Base-by-base conservation (phyloP, 805 yeast species). In the Dipodascus albidus region DNA sequence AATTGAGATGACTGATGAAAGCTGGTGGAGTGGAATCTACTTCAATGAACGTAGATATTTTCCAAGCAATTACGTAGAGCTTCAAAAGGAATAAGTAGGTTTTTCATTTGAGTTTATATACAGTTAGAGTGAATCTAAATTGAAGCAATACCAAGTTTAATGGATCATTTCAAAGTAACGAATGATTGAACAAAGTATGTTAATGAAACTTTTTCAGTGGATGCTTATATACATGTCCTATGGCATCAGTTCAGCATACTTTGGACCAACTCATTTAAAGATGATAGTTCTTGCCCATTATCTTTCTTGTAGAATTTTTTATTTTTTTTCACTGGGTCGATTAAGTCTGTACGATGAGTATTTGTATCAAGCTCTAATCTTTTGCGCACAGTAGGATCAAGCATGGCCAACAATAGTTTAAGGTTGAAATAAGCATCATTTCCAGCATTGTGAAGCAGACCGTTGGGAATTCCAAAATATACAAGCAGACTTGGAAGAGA, bases 11-110 rank as follows among this genome's bases (percentile, higher is more conserved):
- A 85, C 87, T 17, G 96, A 89, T 62, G 96, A 87, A 49, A 96
- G 87, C 66, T 93, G 99, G 99, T 93, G 98, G 98, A 75, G 85
- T 53, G 99, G 99, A 51, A 81, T 79, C 57, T 75, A 83, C 60
- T 71, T 81, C 31, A 96, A 96, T 48, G 85, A 81, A 60, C 76
- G 78, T 59, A 93, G 93, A 54, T 74, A 91, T 53, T 90, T 91
- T 81, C 99, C 99, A 52, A 81, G 96, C 47, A 89, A 87, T 70
- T 88, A 86, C 65, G 98, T 93, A 14, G 54, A 58, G 19, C 59
- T 68, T 11, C 54, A 51, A 49, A 56, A 57, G 49, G 57, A 53
- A 48, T 15, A 27, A 33, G 41, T 50, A 11, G n/a, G n/a, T n/a
- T n/a, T n/a, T n/a, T 48, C 23, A 27, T 51, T 21, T 3, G 38